Percentiles rank a stretch among this genome's conserved stretches.
These are phyloP conservation scores for Fagopyrum tataricum DNA, from an alignment of 148 eudicot genomes.

Conservation along the genomic window DNA sequence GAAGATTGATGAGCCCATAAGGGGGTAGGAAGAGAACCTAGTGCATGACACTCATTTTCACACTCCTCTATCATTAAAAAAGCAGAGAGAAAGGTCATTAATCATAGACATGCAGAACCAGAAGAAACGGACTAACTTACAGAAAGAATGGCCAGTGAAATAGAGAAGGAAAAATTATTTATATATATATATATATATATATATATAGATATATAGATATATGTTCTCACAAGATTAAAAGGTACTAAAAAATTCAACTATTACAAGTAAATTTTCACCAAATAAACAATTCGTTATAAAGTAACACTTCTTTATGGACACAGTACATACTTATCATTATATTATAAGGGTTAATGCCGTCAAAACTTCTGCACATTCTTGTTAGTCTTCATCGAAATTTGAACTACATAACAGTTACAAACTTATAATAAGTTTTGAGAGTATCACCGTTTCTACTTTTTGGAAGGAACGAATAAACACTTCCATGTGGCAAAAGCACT, in stretches of 20 bases:
- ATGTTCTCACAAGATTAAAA: neutral
- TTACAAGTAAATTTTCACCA: neutral
- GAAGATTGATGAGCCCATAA: slow-evolving; percentile 3
- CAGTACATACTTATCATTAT: neutral
- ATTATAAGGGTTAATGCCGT: neutral
- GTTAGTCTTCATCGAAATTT: neutral
- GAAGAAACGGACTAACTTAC: neutral
- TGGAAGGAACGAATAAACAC: neutral
- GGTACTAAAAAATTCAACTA: neutral
- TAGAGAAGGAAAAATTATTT: too few relatives aligned
- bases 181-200: too few relatives aligned
- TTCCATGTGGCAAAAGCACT: neutral
- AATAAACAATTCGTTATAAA: neutral
- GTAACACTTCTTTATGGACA: neutral
- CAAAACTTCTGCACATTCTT: neutral
- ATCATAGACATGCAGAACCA: neutral
- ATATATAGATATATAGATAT: neutral
- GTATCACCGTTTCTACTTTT: neutral
- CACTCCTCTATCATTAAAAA: slow-evolving; percentile 8
- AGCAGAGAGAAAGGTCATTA: slow-evolving; percentile 3
- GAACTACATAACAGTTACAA: neutral
- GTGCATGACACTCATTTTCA: neutral
- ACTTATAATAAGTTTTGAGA: neutral
- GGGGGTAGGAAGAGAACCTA: neutral
- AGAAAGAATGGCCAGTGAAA: neutral